Evolutionary conservation across 495 filamentous ascomycete genomes (phyloP).

Genomic region (Neurospora cerealis): DNA sequence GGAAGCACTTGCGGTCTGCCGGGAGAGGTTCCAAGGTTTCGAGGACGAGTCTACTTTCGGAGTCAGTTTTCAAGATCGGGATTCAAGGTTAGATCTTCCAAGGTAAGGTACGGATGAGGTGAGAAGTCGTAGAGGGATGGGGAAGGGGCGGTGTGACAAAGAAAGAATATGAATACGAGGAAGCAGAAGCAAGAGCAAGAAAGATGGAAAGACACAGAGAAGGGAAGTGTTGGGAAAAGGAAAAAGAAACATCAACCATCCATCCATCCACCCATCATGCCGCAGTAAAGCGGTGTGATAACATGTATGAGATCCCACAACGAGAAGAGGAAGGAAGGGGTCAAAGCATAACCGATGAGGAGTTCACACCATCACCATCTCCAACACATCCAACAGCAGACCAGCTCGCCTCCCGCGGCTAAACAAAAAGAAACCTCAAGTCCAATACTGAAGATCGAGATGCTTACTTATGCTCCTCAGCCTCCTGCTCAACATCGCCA

Average conservation of each 20-base stretch:
- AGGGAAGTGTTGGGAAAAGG: neutral
- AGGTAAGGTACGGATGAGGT: slow-evolving; percentile 9
- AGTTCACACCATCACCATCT: neutral
- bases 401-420: neutral
- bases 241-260: neutral
- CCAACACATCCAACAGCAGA: neutral
- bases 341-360: neutral
- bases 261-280: neutral
- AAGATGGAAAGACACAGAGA: neutral
- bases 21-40: slow-evolving; percentile 83
- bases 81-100: neutral
- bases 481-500: slow-evolving; percentile 91
- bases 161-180: neutral
- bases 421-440: neutral
- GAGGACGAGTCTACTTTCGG: slow-evolving; percentile 69
- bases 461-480: slow-evolving; percentile 93
- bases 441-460: neutral
- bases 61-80: neutral
- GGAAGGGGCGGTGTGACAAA: neutral
- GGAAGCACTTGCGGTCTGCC: slow-evolving; percentile 89
- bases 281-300: neutral
- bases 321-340: neutral
- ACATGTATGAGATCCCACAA: neutral
- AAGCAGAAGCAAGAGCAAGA: neutral
- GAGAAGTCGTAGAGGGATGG: slow-evolving; percentile 1